Conservation (phyloP, 371 early-diverging fungal species). For the Blakeslea trispora region DNA sequence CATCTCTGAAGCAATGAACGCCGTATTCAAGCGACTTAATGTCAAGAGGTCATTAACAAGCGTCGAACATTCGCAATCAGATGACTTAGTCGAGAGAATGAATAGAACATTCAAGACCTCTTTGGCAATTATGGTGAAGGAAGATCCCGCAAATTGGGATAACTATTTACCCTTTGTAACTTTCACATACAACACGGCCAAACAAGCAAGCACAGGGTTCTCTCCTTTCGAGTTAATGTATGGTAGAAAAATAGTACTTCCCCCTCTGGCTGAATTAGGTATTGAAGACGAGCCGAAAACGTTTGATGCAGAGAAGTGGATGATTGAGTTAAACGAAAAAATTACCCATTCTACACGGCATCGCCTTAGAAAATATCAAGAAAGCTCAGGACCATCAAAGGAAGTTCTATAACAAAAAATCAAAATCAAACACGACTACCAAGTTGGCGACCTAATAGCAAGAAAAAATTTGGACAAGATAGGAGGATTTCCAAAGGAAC, state of each 20-base stretch:
- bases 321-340: too few relatives aligned
- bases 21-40: slow-evolving; percentile 7
- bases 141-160: slow-evolving; percentile 12
- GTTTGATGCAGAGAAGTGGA: slow-evolving; percentile 12
- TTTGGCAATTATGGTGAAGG: slow-evolving; percentile 8
- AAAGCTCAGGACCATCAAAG: too few relatives aligned
- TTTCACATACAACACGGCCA: slow-evolving; percentile 19
- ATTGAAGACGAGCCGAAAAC: too few relatives aligned
- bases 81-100: slow-evolving; percentile 20
- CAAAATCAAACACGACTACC: too few relatives aligned
- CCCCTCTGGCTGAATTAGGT: background rate
- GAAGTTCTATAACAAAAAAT: too few relatives aligned
- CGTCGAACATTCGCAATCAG: slow-evolving; percentile 25
- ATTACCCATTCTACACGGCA: too few relatives aligned
- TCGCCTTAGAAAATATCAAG: too few relatives aligned
- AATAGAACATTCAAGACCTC: slow-evolving; percentile 19
- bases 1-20: slow-evolving; percentile 14
- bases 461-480: background rate
- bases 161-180: slow-evolving; percentile 18
- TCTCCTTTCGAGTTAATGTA: slow-evolving; percentile 23
- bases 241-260: slow-evolving; percentile 15
- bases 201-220: slow-evolving; percentile 10
- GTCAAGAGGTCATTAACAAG: slow-evolving; percentile 10
- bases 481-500: slow-evolving; percentile 4
- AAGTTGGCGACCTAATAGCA: too few relatives aligned